Evolutionary conservation across 2,329 filamentous ascomycete species (phyloP), one percentile per base, ranked within the genome.

Genomic region (Claviceps monticola): DNA sequence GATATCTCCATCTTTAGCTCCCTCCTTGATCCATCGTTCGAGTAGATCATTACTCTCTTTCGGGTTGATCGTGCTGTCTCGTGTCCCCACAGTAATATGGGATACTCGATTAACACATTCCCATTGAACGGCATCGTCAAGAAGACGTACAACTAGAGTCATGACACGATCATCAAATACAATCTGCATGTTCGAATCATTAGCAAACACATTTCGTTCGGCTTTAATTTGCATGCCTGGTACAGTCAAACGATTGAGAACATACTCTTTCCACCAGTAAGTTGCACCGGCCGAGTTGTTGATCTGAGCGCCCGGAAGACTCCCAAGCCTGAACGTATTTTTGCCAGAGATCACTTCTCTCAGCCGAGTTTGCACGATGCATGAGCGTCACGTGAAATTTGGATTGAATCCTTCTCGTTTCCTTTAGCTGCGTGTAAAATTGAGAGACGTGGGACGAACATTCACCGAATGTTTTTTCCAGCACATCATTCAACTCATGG

Each of bases 331-430:
- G 69, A 5, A 64, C 66, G 59, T 96, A 91, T 51, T 74, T 77
- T 51, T 83, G 70, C 93, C 93, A 98, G 51, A 91, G 72, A 8
- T 83, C 78, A 0, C 82, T 76, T 56, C 83, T 68, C 34, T 83
- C 69, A 42, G 73, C 72, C 9, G 79, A 71, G 2, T 71, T 73
- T 11, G 83, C 81, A 46, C 84, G 83, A 67, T 98, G 93, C 65
- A 96, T 88, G 41, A 98, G 77, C 0, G 93, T 98, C 53, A 98
- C 87, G 64, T 98, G 93, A 65, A 97, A 98, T 42, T 82, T 76
- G n/a, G 76, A 64, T 66, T 97, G 91, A 5, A 97, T 70, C 51
- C 93, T 86, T 19, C 83, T 77, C 2, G 75, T 77, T 58, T 84
- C 76, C 65, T 85, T 79, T 37, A 98, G 76, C 53, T 87, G 79